Conservation (phyloP, 2,329 filamentous ascomycete genomes). For the Emericellopsis cladophorae region DNA sequence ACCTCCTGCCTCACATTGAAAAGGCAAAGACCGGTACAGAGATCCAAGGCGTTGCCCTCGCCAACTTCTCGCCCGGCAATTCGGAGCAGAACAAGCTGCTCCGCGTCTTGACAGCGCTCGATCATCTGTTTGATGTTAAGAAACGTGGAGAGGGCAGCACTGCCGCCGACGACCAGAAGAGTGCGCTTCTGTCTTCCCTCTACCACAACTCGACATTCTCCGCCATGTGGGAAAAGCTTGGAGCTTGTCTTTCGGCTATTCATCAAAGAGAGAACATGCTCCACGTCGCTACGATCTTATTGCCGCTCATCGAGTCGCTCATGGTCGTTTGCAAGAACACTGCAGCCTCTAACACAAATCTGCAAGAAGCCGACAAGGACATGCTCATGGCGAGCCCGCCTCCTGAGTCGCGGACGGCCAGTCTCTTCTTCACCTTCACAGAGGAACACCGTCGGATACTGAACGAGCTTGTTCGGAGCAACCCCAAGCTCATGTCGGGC, state of each 20-base stretch:
- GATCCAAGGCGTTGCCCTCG: slow-evolving; percentile 84
- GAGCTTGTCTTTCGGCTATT: slow-evolving; percentile 77
- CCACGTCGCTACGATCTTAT: slow-evolving; percentile 88
- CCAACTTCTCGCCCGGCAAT: slow-evolving; percentile 90
- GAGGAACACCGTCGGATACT: slow-evolving; percentile 96
- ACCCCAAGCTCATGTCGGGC: slow-evolving; percentile 96
- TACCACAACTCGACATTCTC: slow-evolving; percentile 89
- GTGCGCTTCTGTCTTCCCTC: slow-evolving; percentile 73
- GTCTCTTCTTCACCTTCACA: slow-evolving; percentile 91
- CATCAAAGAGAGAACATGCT: slow-evolving; percentile 89
- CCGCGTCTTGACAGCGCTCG: slow-evolving; percentile 81
- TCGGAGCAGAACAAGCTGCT: slow-evolving; percentile 95
- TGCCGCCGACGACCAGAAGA: slow-evolving; percentile 51
- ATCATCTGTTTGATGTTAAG: slow-evolving; percentile 88
- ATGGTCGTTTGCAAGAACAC: slow-evolving; percentile 99
- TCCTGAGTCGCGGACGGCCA: slow-evolving; percentile 75
- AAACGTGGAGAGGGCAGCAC: slow-evolving; percentile 32
- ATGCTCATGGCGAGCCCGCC: slow-evolving; percentile 58
- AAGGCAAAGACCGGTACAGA: slow-evolving; percentile 83
- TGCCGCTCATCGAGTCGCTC: slow-evolving; percentile 87
- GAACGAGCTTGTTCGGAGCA: slow-evolving; percentile 93
- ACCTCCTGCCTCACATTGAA: slow-evolving; percentile 75
- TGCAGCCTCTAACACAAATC: slow-evolving; percentile 51
- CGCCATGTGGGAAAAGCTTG: slow-evolving; percentile 83
- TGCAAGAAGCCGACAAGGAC: slow-evolving; percentile 45